Conservation (phyloP, 805 yeast genomes). For the Saccharomycodes ludwigii region DNA sequence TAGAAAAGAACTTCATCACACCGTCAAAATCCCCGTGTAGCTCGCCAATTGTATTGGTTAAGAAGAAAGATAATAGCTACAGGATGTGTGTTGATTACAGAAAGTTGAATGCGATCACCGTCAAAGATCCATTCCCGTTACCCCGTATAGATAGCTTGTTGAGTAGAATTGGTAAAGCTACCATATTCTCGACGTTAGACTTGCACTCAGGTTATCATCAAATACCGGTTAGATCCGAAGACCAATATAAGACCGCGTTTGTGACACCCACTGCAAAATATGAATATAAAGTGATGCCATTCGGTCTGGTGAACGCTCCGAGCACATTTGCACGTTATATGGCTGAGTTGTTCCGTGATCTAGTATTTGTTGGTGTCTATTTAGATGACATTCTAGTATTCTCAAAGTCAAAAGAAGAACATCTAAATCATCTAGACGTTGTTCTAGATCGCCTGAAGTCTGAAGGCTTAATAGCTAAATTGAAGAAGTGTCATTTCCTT, state of each 20-base stretch:
- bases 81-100: constrained; percentile 9
- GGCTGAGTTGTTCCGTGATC: constrained; percentile 11
- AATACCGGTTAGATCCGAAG: constrained; percentile 5
- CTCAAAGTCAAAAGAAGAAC: constrained; percentile 5
- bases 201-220: constrained; percentile 10
- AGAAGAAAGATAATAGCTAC: constrained; percentile 9
- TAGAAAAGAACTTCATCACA: constrained; percentile 4
- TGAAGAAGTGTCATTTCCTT: constrained; percentile 9
- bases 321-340: constrained; percentile 12
- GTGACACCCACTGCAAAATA: constrained; percentile 9
- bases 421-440: too few species aligned
- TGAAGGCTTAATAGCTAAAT: constrained; percentile 8
- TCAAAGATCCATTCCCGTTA: constrained; percentile 8
- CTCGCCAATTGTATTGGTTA: constrained; percentile 10
- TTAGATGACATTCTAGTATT: constrained; percentile 11
- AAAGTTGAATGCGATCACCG: constrained; percentile 5
- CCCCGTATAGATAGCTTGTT: constrained; percentile 5
- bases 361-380: constrained; percentile 8
- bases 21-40: constrained; percentile 9
- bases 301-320: constrained; percentile 12
- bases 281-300: constrained; percentile 11
- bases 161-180: constrained; percentile 2
- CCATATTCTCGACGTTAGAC: constrained; percentile 7
- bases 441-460: too few species aligned
- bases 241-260: constrained; percentile 7